Evolutionary conservation across 2,329 filamentous ascomycete species (phyloP).

Genomic region (Fusarium citri): DNA sequence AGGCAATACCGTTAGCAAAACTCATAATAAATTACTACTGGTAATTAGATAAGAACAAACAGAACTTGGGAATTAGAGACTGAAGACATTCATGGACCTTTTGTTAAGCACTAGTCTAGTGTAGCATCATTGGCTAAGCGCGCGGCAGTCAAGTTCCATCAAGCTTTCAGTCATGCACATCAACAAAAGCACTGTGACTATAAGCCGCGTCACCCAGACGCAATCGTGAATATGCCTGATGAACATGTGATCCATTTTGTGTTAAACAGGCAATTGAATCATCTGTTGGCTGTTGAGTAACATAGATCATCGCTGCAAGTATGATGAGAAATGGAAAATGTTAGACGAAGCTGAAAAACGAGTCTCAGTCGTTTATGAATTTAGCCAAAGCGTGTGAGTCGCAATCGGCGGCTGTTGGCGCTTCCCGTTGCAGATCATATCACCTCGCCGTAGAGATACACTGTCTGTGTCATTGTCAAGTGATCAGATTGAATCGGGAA

Average conservation of each 20-base stretch:
- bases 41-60: neutral
- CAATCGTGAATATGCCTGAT: slow-evolving; percentile 6
- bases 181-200: neutral
- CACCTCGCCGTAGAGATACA: slow-evolving; percentile 7
- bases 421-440: slow-evolving; percentile 32
- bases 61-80: neutral
- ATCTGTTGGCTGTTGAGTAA: neutral
- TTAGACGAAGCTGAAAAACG: neutral
- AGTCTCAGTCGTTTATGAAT: slow-evolving; percentile 2
- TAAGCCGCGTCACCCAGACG: slow-evolving; percentile 24
- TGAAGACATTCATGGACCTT: neutral
- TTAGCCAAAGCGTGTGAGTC: slow-evolving; percentile 28
- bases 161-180: neutral
- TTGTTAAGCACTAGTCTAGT: neutral
- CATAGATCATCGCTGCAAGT: slow-evolving; percentile 1
- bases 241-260: slow-evolving; percentile 17
- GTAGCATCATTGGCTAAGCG: slow-evolving; percentile 26
- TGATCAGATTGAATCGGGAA: slow-evolving; percentile 15
- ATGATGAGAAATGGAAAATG: slow-evolving; percentile 7
- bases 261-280: slow-evolving; percentile 6
- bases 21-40: neutral
- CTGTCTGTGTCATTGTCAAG: slow-evolving; percentile 10
- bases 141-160: slow-evolving; percentile 35
- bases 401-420: slow-evolving; percentile 31
- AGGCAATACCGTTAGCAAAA: neutral